Base-by-base conservation (phyloP, 1,284 basidiomycete species). In the Acaromyces ingoldii region DNA sequence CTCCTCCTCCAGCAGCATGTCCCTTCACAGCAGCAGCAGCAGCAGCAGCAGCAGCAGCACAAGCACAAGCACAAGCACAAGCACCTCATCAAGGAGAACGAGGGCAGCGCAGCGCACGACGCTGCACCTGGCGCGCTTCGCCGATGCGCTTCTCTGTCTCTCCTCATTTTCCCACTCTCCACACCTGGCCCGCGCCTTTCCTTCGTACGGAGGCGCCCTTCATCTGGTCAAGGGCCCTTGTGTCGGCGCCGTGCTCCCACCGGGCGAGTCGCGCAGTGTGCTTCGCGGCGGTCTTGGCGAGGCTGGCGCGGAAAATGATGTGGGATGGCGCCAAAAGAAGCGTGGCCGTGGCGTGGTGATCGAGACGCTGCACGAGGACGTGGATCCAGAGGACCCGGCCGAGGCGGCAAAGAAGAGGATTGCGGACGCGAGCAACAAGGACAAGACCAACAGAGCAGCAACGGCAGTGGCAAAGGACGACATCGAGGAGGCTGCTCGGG, bases 291-390 rank as follows among this genome's bases (percentile, higher is more conserved):
- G 42, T n/a, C 17, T 22, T n/a, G 42, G 17, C 3, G 42, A 45
- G 34, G 42, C 42, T 22, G 42, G 42, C 2, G 42, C 26, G 34
- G 42, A 45, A 31, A 45, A 45, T 30, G 42, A 45, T 29, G 42
- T 45, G 11, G 42, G 42, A 22, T 45, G 42, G 42, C 4, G 25
- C 19, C 30, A 22, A 30, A 45, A 28, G 42, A 45, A 30, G 22
- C 17, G 42, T 6, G 36, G 36, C 4, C 17, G 36, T 17, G 42
- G 42, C 17, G 13, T 45, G 11, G 42, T 45, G 6, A 10, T 45
- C 19, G 42, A 45, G 26, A 45, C 42, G 24, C 34, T 45, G 24
- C 42, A 45, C 15, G 42, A 45, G 34, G 42, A 45, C 22, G 42
- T 45, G 11, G 42, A 45, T 15, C 15, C 42, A 22, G 42, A 31